Evolutionary conservation across 2,329 filamentous ascomycete species (phyloP), one percentile per base, ranked within the genome.

Genomic region (Trichoderma semiorbis): DNA sequence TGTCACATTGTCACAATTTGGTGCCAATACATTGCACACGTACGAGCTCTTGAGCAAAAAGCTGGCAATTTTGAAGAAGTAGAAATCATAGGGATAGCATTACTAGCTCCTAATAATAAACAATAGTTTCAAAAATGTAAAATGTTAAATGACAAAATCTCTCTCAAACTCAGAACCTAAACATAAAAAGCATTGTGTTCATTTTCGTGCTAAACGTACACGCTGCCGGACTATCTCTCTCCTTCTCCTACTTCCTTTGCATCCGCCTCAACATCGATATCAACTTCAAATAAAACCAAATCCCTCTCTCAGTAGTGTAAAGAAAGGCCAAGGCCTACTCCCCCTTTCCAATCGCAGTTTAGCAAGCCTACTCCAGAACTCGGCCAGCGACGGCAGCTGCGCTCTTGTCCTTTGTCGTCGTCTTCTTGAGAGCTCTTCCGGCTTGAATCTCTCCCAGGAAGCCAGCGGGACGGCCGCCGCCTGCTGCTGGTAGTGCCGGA

Each of bases 331-430:
- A 11, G 12, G 12, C 8, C 3, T 18, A 24, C 21, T 36, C 39
- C 10, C 11, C n/a, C 12, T 36, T 66, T 26, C 34, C 11, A 50
- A 53, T 24, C 39, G 32, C 32, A 55, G 24, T 21, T 16, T 24
- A 30, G 7, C 24, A 50, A n/a, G 47, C 66, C 16, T 83, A 89
- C 73, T 84, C 84, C 80, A 90, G 81, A 72, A 98, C 95, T 73
- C 90, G 89, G n/a, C 95, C 95, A 26, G 93, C 92, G 72, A 91
- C 85, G 67, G 90, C 81, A 66, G 93, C 88, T 62, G 77, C 82
- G 81, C 95, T 98, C 81, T 91, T 91, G 81, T 99, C 96, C 81
- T 93, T 95, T 1, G 96, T 98, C 80, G 91, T 85, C 28, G 94
- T 94, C 86, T 98, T 98, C 85, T 88, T 94, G 79, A 99, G 84